Evolutionary conservation across 306 rosid genomes (phyloP).

Genomic region (Prunus mongolica): DNA sequence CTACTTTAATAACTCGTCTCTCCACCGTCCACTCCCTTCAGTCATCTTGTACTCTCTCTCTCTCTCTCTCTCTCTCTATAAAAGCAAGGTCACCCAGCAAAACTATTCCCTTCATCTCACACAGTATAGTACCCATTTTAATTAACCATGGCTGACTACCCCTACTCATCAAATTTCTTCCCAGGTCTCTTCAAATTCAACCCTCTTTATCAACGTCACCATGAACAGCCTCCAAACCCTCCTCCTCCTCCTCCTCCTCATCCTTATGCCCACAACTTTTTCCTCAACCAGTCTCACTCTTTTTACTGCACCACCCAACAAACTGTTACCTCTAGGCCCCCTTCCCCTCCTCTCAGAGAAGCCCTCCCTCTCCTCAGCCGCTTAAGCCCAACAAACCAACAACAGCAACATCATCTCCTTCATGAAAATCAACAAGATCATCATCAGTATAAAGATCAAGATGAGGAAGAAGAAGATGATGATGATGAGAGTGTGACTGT

Average conservation of each 20-base stretch:
- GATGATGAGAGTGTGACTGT: constrained; percentile 51
- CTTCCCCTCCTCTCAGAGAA: constrained; percentile 81
- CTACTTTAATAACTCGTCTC: constrained; percentile 31
- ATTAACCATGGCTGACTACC: constrained; percentile 40
- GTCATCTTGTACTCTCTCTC: constrained; percentile 83
- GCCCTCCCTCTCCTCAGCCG: constrained; percentile 68
- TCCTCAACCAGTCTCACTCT: constrained; percentile 11
- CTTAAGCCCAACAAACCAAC: constrained; percentile 43
- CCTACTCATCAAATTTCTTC: constrained; percentile 42
- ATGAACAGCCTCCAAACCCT: constrained; percentile 12
- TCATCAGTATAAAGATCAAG: neutral
- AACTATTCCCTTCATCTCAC: constrained; percentile 8
- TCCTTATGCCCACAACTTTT: constrained; percentile 18
- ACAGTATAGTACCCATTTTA: constrained; percentile 8
- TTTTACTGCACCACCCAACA: constrained; percentile 21
- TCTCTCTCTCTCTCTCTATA: constrained; percentile 46
- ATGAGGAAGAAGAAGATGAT: constrained; percentile 27
- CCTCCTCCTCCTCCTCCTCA: constrained; percentile 2
- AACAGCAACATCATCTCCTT: neutral
- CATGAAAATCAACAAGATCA: neutral
- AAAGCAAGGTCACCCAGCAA: constrained; percentile 35
- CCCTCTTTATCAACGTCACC: constrained; percentile 26
- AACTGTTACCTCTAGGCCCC: constrained; percentile 27
- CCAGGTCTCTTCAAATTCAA: constrained; percentile 41
- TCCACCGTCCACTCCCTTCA: constrained; percentile 78